Conservation (phyloP, 2,329 filamentous ascomycete genomes). For the Aureobasidium sp. region DNA sequence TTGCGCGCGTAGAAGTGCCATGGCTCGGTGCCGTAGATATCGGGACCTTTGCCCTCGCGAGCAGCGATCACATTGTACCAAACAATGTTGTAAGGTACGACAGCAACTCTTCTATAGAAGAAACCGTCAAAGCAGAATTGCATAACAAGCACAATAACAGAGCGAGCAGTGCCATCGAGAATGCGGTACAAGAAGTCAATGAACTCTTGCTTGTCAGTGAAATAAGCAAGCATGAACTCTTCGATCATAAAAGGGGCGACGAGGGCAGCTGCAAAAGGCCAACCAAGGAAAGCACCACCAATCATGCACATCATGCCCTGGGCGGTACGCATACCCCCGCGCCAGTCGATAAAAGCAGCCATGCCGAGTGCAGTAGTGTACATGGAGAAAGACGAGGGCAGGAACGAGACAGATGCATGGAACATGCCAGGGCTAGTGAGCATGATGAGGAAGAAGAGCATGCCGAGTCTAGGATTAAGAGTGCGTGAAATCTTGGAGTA, state of each 20-base stretch:
- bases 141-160: conserved; percentile 56
- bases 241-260: conserved; percentile 73
- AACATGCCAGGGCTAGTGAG: conserved; percentile 85
- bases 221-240: conserved; percentile 51
- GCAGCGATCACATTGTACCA: conserved; percentile 88
- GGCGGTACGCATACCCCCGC: conserved; percentile 67
- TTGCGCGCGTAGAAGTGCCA: conserved; percentile 97
- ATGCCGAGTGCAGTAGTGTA: conserved; percentile 81
- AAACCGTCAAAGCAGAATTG: conserved; percentile 69
- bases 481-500: conserved; percentile 68
- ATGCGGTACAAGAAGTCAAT: conserved; percentile 40
- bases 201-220: conserved; percentile 42
- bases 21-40: conserved; percentile 91
- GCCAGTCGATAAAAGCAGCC: conserved; percentile 85
- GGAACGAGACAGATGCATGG: conserved; percentile 74
- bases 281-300: conserved; percentile 74
- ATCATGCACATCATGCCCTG: conserved; percentile 88
- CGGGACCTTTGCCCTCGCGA: conserved; percentile 57
- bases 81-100: conserved; percentile 88
- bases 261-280: conserved; percentile 86
- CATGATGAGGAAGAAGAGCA: conserved; percentile 73
- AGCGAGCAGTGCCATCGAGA: conserved; percentile 57
- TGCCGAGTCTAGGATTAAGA: conserved; percentile 72
- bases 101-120: conserved; percentile 70
- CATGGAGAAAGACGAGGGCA: conserved; percentile 97